These are phyloP conservation scores for Pestalotiopsis sp. DNA, from an alignment of 2,329 filamentous ascomycete species.

Conservation along the genomic window DNA sequence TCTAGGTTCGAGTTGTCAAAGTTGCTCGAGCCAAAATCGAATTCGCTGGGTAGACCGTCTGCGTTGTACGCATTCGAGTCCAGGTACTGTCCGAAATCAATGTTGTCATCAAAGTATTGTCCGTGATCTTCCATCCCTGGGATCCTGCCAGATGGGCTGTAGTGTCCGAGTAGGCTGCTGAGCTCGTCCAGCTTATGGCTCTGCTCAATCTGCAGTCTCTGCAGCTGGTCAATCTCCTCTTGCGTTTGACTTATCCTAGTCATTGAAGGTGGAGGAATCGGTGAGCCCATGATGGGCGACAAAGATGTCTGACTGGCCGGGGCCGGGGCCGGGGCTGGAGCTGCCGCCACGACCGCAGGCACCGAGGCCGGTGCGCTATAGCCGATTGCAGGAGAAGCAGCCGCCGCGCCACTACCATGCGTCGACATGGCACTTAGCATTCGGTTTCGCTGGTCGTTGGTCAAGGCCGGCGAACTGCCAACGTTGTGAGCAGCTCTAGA, in stretches of 20 bases:
- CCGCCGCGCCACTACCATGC: constrained; percentile 21
- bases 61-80: constrained; percentile 37
- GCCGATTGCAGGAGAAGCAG: constrained; percentile 25
- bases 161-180: constrained; percentile 72
- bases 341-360: constrained; percentile 13
- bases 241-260: constrained; percentile 69
- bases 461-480: constrained; percentile 57
- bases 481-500: constrained; percentile 57
- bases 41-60: constrained; percentile 33
- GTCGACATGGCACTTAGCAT: constrained; percentile 64
- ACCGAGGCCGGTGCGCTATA: constrained; percentile 20
- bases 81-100: constrained; percentile 55
- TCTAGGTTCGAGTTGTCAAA: constrained; percentile 26
- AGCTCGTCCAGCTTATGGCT: constrained; percentile 76
- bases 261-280: constrained; percentile 51
- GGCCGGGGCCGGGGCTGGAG: constrained; percentile 8
- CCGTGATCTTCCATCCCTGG: constrained; percentile 62
- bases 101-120: constrained; percentile 43
- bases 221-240: constrained; percentile 76
- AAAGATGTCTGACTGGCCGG: constrained; percentile 38
- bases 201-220: constrained; percentile 79
- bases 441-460: constrained; percentile 58
- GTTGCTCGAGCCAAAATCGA: constrained; percentile 43
- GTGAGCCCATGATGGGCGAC: constrained; percentile 52
- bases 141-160: constrained; percentile 79